Evolutionary conservation across 2,329 filamentous ascomycete genomes (phyloP), one percentile per base, ranked within the genome.

Genomic region (Colletotrichum acutatum): DNA sequence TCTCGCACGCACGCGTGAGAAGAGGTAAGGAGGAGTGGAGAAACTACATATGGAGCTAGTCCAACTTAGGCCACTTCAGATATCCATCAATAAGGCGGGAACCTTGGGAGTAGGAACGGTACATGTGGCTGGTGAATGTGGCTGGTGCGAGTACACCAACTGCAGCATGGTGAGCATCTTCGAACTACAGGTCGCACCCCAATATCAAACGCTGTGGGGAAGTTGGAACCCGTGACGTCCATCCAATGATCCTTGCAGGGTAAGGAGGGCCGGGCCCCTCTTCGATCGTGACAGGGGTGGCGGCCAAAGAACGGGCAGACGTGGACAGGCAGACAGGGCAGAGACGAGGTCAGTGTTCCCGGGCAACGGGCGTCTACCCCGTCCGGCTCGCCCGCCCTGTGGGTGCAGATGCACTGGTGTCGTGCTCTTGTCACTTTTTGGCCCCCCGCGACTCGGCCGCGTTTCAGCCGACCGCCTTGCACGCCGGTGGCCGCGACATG

Each of bases 281-380:
- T 49, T 65, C 34, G 66, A 65, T 56, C 60, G 54, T 72, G 70
- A 72, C 66, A 72, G 60, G 66, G 70, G 19, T 30, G 32, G 32
- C 32, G 11, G 28, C 22, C 19, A 46, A 54, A 54, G 22, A 24
- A 62, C 30, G 46, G 67, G 30, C 60, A 65, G 60, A 65, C 28
- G 37, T 59, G 64, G 34, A 58, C 42, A 58, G 16, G 8, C 34
- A 14, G 28, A 58, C 53, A 64, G 26, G 58, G 58, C 58, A 68
- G n/a, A 63, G 26, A 63, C 19, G 52, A 60, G 57, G 60, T 57
- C 68, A 61, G 58, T 72, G 70, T 72, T 72, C 68, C 70, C 70
- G 70, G 67, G 70, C 70, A 72, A 72, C 70, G 70, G 70, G 70
- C 59, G 59, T 49, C 70, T 66, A 72, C 66, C 49, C 69, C 42